Base-by-base conservation (phyloP, 2,329 filamentous ascomycete species). In the Alternaria rosae region DNA sequence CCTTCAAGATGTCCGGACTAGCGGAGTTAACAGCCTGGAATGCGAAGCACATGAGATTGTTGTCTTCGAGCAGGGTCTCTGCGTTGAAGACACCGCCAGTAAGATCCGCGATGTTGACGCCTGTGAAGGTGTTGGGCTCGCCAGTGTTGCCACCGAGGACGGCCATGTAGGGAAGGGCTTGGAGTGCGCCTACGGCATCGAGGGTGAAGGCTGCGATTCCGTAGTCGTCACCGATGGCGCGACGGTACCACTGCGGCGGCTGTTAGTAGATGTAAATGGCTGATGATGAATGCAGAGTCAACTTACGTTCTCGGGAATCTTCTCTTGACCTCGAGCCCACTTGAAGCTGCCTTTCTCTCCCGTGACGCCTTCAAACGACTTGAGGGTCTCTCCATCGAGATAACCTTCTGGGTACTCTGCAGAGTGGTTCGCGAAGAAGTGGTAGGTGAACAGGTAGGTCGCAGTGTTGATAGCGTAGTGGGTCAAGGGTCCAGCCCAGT, bases 221-320 rank as follows among this genome's bases (percentile, higher is more conserved):
- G 12, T 64, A 64, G 17, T 70, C 67, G 21, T 68, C 65, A 35
- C 59, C 55, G 10, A 63, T 52, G 7, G 67, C 60, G 54, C 68
- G 67, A 3, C 57, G 57, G 13, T 30, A 65, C 20, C 21, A 64
- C 65, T 30, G 53, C 45, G 4, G 57, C 48, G 10, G 54, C 13
- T 13, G 52, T 70, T 42, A 68, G 64, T 28, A 50, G 15, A 15
- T 62, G 61, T 15, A 42, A 9, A 21, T 12, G 11, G 21, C 12
- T 50, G 12, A 11, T 2, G 17, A 6, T 23, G 38, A 15, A 30
- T 38, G 3, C 3, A 54, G 54, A n/a, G 57, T 5, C 42, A 44
- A 64, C 65, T 38, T 65, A 70, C 65, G 51, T 71, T 71, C 3
- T 71, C 69, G 6, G 69, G 69, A 32, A 71, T 71, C n/a, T 57